These are phyloP conservation scores for Globisporangium splendens DNA, from an alignment of 352 stramenopile genomes.

Conservation along the genomic window DNA sequence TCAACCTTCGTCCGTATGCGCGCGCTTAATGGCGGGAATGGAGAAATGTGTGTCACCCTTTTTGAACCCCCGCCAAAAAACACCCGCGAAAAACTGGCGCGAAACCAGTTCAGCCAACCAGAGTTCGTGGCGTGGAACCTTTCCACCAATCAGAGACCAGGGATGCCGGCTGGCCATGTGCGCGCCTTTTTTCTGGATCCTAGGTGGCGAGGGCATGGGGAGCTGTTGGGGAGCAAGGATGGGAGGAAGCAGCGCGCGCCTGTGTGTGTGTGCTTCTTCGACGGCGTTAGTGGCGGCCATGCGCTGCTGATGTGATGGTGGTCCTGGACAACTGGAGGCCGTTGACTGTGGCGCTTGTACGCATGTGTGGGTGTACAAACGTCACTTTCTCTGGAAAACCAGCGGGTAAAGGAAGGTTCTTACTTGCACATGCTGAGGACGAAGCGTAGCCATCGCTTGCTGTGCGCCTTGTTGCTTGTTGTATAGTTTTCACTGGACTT, in stretches of 20 bases:
- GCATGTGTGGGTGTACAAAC: too few species aligned
- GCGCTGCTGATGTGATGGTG: too few species aligned
- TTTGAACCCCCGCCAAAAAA: conserved; percentile 10
- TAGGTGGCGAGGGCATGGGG: too few species aligned
- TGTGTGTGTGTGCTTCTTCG: too few species aligned
- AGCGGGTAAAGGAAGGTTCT: too few species aligned
- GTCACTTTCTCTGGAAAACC: too few species aligned
- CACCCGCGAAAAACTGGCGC: background rate
- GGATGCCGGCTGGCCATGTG: background rate
- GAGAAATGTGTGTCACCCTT: background rate
- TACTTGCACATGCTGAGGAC: too few species aligned
- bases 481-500: background rate
- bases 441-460: background rate
- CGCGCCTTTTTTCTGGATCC: conserved; percentile 6
- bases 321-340: too few species aligned
- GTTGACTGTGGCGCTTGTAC: too few species aligned
- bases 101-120: background rate
- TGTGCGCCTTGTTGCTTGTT: background rate
- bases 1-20: background rate
- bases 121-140: conserved; percentile 3
- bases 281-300: too few species aligned
- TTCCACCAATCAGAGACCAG: conserved; percentile 9
- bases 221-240: background rate
- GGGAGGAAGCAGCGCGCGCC: too few species aligned
- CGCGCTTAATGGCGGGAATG: background rate